These are phyloP conservation scores for Sugiyamaella marilandica DNA, from an alignment of 805 yeast genomes.

Conservation along the genomic window DNA sequence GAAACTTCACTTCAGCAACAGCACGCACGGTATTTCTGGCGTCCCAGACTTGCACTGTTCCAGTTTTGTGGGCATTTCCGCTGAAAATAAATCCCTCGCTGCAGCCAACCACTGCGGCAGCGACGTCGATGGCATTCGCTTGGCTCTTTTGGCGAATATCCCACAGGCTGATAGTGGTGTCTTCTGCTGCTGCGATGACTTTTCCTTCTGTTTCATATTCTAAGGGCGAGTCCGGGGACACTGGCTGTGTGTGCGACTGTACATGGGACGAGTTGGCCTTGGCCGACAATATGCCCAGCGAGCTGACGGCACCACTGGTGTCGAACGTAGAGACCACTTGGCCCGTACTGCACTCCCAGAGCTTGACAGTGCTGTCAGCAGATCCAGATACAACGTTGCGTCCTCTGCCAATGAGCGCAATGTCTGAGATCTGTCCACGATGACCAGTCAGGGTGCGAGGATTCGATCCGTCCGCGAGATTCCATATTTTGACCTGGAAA, in stretches of 20 bases:
- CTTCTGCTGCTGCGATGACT: slow-evolving; percentile 36
- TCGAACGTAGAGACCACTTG: slow-evolving; percentile 38
- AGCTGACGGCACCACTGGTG: slow-evolving; percentile 31
- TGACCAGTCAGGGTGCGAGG: slow-evolving; percentile 53
- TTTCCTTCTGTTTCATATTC: slow-evolving; percentile 48
- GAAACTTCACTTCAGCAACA: not conserved
- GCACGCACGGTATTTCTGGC: slow-evolving; percentile 2
- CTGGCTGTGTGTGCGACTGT: not conserved
- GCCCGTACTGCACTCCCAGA: slow-evolving; percentile 72
- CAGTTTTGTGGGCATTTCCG: not conserved
- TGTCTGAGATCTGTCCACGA: slow-evolving; percentile 43
- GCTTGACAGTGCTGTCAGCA: slow-evolving; percentile 45
- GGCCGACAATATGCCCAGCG: not conserved
- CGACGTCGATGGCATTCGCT: not conserved
- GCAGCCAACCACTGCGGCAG: slow-evolving; percentile 2
- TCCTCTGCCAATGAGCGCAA: slow-evolving; percentile 57
- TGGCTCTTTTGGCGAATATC: slow-evolving; percentile 10
- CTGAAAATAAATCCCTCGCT: slow-evolving; percentile 1
- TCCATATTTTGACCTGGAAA: slow-evolving; percentile 59
- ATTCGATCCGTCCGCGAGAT: slow-evolving; percentile 41
- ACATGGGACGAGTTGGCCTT: not conserved
- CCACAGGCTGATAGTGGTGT: slow-evolving; percentile 24
- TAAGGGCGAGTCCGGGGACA: slow-evolving; percentile 16
- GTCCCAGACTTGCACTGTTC: slow-evolving; percentile 10
- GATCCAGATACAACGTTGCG: slow-evolving; percentile 58